Conservation (phyloP, 2,329 filamentous ascomycete genomes). For the Sclerotinia sclerotiorum region DNA sequence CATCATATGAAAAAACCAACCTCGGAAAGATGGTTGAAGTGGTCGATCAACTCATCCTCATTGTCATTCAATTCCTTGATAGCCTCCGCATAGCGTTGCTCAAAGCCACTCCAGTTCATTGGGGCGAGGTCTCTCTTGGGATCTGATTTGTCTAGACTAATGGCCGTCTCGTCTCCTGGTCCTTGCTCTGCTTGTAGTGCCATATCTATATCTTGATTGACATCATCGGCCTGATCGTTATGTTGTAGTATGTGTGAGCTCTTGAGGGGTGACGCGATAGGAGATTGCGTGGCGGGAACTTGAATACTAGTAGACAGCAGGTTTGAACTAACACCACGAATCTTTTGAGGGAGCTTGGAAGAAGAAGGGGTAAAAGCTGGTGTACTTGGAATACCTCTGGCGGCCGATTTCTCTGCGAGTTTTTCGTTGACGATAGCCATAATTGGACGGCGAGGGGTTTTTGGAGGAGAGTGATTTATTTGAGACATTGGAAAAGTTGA, state of each 20-base stretch:
- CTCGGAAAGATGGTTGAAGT: constrained; percentile 65
- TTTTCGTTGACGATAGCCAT: constrained; percentile 27
- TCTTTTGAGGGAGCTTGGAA: constrained; percentile 22
- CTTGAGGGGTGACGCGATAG: constrained; percentile 17
- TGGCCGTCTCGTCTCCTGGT: neutral
- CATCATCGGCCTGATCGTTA: constrained; percentile 8
- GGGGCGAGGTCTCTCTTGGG: neutral
- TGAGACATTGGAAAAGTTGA: constrained; percentile 27
- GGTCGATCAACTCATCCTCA: constrained; percentile 64
- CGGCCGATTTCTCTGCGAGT: constrained; percentile 20
- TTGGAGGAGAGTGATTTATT: constrained; percentile 22
- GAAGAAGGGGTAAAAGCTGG: constrained; percentile 17
- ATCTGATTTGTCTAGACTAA: constrained; percentile 1
- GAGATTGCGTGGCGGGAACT: constrained; percentile 15
- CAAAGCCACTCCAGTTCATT: constrained; percentile 77
- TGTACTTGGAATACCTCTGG: constrained; percentile 4
- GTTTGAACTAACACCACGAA: constrained; percentile 11
- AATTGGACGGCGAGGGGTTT: constrained; percentile 25
- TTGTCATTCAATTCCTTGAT: constrained; percentile 61
- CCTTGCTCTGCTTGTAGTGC: neutral
- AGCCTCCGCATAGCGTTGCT: constrained; percentile 65
- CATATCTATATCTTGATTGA: neutral
- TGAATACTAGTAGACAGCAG: constrained; percentile 11
- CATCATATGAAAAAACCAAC: constrained; percentile 8
- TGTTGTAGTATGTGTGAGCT: constrained; percentile 11